Conservation (phyloP, 805 yeast species). For the Candida tammaniensis region DNA sequence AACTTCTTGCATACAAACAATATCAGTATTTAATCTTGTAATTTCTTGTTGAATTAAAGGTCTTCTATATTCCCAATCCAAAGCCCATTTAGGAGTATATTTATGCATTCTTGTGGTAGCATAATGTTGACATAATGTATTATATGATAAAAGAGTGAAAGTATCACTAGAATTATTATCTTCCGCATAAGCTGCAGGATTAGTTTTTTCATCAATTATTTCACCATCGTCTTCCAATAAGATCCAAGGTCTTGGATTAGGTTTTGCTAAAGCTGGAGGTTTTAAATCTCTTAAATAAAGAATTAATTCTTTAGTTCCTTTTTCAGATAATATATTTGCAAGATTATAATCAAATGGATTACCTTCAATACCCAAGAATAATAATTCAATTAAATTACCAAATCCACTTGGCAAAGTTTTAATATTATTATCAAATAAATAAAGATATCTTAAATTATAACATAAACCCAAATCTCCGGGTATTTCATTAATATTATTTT, state of each 20-base stretch:
- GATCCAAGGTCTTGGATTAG: conserved; percentile 81
- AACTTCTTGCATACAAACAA: conserved; percentile 93
- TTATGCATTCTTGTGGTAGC: conserved; percentile 91
- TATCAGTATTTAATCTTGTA: conserved; percentile 61
- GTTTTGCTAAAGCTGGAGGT: conserved; percentile 56
- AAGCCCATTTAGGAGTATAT: conserved; percentile 97
- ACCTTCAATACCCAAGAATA: conserved; percentile 90
- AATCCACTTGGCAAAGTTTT: conserved; percentile 75
- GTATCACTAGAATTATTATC: conserved; percentile 29
- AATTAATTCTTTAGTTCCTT: conserved; percentile 82
- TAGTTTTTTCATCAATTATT: conserved; percentile 32
- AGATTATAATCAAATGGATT: conserved; percentile 71
- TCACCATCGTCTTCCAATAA: conserved; percentile 77
- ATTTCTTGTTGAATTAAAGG: conserved; percentile 74
- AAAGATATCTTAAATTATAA: conserved; percentile 74
- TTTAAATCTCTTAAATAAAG: conserved; percentile 78
- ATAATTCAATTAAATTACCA: conserved; percentile 80
- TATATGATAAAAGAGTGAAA: conserved; percentile 82
- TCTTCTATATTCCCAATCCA: conserved; percentile 88
- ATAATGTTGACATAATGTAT: conserved; percentile 92
- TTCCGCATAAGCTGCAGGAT: conserved; percentile 30
- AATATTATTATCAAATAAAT: conserved; percentile 84
- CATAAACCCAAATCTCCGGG: conserved; percentile 85
- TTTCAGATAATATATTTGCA: conserved; percentile 67
- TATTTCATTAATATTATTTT: conserved; percentile 65